Evolutionary conservation across 1,284 basidiomycete genomes (phyloP).

Genomic region (Clitocybe nebularis): DNA sequence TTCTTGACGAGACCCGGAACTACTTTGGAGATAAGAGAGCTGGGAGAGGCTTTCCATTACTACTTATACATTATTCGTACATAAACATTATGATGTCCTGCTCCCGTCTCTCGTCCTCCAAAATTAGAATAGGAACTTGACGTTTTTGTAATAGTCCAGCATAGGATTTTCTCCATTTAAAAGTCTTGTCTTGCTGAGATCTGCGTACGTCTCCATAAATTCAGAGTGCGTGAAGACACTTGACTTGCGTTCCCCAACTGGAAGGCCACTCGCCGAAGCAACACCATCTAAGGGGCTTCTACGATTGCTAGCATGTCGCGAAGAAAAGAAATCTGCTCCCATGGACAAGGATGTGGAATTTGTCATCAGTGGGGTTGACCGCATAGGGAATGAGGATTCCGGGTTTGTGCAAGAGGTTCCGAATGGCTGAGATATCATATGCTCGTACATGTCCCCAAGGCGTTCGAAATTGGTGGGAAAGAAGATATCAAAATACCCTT

Average conservation of each 20-base stretch:
- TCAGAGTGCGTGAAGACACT: conserved; percentile 81
- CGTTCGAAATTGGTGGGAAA: conserved; percentile 93
- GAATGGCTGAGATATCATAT: conserved; percentile 63
- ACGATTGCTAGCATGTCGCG: conserved; percentile 52
- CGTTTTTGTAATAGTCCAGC: conserved; percentile 85
- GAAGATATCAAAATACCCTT: conserved; percentile 98
- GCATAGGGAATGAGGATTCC: conserved; percentile 28
- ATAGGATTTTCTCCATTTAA: conserved; percentile 85
- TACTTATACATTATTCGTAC: conserved; percentile 66
- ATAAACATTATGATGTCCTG: conserved; percentile 10
- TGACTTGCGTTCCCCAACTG: conserved; percentile 76
- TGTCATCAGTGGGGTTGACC: conserved; percentile 46
- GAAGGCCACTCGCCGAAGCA: conserved; percentile 68
- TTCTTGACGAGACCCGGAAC: conserved; percentile 56
- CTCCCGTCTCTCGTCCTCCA: neutral
- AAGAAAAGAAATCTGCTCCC: conserved; percentile 68
- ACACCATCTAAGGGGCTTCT: conserved; percentile 64
- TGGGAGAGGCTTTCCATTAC: conserved; percentile 84
- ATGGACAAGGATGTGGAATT: conserved; percentile 49
- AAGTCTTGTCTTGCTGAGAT: conserved; percentile 62
- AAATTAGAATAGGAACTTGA: conserved; percentile 77
- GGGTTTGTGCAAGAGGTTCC: conserved; percentile 29
- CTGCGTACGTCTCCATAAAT: conserved; percentile 81
- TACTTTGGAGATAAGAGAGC: conserved; percentile 58
- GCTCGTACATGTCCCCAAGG: conserved; percentile 85